phyloP scores from a whole-genome alignment of 306 rosid genomes.

The Rosa rugosa region DNA sequence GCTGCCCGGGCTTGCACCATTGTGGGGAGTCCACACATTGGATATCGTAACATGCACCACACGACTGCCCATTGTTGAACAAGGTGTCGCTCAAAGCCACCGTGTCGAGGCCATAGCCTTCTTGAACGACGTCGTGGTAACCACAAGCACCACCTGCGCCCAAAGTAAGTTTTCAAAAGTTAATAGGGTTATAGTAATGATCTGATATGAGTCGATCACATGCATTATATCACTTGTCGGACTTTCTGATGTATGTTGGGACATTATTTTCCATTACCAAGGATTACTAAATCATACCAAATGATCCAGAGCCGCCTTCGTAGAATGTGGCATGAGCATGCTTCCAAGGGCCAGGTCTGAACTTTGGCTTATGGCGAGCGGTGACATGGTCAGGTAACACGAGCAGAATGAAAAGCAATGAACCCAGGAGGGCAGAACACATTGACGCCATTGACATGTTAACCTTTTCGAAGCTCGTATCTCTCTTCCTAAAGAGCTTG shows the following conservation, averaged over 20 bases:
- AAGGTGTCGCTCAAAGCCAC: constrained; percentile 61
- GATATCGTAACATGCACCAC: constrained; percentile 79
- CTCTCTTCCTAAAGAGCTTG: neutral
- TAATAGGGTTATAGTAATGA: neutral
- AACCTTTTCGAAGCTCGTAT: neutral
- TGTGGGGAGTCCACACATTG: constrained; percentile 43
- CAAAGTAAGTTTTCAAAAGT: neutral
- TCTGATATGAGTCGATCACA: neutral
- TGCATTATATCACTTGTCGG: neutral
- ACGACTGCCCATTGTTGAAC: constrained; percentile 56
- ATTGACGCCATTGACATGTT: constrained; percentile 22
- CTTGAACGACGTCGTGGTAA: constrained; percentile 60
- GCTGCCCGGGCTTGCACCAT: constrained; percentile 53
- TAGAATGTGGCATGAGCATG: constrained; percentile 70
- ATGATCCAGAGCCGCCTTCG: constrained; percentile 56
- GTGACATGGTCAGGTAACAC: neutral
- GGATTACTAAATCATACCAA: constrained; percentile 34
- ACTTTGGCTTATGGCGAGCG: constrained; percentile 25
- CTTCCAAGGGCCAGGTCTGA: constrained; percentile 53
- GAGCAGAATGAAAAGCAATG: neutral
- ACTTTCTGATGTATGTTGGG: too few relatives aligned
- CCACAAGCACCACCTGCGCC: constrained; percentile 79
- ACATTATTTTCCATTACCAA: neutral
- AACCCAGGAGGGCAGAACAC: constrained; percentile 22
- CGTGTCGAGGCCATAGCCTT: constrained; percentile 68